A percentile compares a stretch with the other conserved stretches of the same genome.
Conservation (phyloP, 345 rosid genomes). For the Durio zibethinus region DNA sequence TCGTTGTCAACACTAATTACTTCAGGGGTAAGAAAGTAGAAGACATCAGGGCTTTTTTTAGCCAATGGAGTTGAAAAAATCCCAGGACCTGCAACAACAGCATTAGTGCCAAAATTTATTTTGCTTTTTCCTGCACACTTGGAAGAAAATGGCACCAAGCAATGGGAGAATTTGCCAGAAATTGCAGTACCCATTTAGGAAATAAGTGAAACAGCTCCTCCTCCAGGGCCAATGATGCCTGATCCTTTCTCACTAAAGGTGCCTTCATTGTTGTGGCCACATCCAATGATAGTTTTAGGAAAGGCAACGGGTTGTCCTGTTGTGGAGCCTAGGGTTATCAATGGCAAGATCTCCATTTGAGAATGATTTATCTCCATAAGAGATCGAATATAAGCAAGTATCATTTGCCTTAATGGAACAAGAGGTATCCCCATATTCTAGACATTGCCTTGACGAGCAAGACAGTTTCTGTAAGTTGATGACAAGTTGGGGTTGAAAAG, state of each 20-base stretch:
- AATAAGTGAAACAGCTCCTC: constrained; percentile 44
- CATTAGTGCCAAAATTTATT: constrained; percentile 50
- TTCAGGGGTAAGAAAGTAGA: constrained; percentile 38
- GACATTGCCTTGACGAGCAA: constrained; percentile 34
- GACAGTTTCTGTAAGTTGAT: constrained; percentile 32
- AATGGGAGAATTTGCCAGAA: constrained; percentile 55
- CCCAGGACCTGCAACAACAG: constrained; percentile 35
- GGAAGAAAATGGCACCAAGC: constrained; percentile 36
- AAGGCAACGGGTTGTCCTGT: constrained; percentile 31
- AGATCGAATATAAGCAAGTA: constrained; percentile 30
- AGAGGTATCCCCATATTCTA: neutral
- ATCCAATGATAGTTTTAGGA: constrained; percentile 40
- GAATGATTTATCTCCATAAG: constrained; percentile 39
- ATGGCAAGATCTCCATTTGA: constrained; percentile 42
- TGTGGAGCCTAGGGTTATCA: constrained; percentile 43
- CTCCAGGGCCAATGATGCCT: constrained; percentile 62
- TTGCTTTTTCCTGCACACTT: constrained; percentile 29
- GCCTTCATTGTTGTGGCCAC: constrained; percentile 48
- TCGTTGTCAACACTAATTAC: constrained; percentile 44
- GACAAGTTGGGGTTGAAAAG: constrained; percentile 38
- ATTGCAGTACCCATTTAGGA: constrained; percentile 41
- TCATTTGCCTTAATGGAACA: neutral
- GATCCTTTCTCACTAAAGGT: constrained; percentile 35
- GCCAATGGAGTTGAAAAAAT: constrained; percentile 46
- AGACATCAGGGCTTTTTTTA: constrained; percentile 30